Conservation (phyloP, 805 yeast genomes). For the Pichia occidentalis region DNA sequence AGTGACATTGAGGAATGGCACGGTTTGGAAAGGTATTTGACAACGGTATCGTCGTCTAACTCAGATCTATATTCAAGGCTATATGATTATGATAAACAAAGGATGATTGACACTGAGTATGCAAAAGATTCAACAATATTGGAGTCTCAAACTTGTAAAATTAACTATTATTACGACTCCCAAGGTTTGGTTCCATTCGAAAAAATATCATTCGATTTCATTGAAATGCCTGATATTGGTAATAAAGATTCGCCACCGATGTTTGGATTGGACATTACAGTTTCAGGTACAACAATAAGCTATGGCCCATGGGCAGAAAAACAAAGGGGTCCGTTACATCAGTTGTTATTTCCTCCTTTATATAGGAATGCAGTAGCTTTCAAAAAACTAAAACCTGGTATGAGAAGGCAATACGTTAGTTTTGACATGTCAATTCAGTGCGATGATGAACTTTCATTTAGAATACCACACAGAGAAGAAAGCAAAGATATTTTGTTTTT, state of each 20-base stretch:
- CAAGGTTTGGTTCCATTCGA: constrained; percentile 56
- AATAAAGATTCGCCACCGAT: constrained; percentile 53
- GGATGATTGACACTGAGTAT: constrained; percentile 56
- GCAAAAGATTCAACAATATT: constrained; percentile 70
- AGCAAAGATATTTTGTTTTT: constrained; percentile 55
- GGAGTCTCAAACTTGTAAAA: constrained; percentile 48
- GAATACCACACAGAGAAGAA: constrained; percentile 79
- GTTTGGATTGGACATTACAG: constrained; percentile 52
- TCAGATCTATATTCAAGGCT: constrained; percentile 9
- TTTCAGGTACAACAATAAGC: constrained; percentile 58
- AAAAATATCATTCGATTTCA: constrained; percentile 26
- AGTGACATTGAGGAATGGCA: constrained; percentile 48
- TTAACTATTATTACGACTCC: constrained; percentile 61
- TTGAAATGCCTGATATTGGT: constrained; percentile 49
- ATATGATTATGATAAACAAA: constrained; percentile 18
- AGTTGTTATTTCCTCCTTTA: constrained; percentile 59
- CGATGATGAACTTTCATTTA: constrained; percentile 57
- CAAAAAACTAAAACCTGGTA: constrained; percentile 38
- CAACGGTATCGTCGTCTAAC: constrained; percentile 13
- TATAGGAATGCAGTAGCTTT: constrained; percentile 49
- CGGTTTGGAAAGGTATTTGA: constrained; percentile 68
- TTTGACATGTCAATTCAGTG: constrained; percentile 51
- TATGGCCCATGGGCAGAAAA: constrained; percentile 97
- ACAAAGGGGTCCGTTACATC: constrained; percentile 61
- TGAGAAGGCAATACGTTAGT: constrained; percentile 47